These are phyloP conservation scores for Davidsoniella eucalypti DNA, from an alignment of 2,329 filamentous ascomycete genomes.

Conservation along the genomic window DNA sequence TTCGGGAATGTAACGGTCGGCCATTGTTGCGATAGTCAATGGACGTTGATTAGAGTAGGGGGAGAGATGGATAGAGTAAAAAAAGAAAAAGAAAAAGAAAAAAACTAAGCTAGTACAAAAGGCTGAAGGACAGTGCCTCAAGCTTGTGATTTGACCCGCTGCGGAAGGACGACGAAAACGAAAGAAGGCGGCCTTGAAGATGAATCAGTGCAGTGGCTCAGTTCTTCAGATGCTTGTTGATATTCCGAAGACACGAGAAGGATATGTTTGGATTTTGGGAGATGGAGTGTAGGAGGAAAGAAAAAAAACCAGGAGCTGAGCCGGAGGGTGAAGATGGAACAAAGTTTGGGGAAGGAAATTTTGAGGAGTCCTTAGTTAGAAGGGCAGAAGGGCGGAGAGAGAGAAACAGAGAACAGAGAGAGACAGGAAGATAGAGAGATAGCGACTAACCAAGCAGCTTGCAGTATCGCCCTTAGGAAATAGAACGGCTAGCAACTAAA, in stretches of 20 bases:
- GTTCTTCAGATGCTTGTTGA: neutral
- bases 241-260: too few species aligned
- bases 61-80: neutral
- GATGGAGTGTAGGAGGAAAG: conserved; percentile 2
- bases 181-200: neutral
- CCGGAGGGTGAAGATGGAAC: neutral
- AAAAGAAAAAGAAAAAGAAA: neutral
- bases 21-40: conserved; percentile 47
- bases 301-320: conserved; percentile 2
- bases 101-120: conserved; percentile 1
- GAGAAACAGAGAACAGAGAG: conserved; percentile 13
- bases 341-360: conserved; percentile 11
- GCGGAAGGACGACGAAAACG: neutral
- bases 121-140: neutral
- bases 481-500: too few species aligned
- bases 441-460: conserved; percentile 12
- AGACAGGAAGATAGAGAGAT: conserved; percentile 11
- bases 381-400: conserved; percentile 11
- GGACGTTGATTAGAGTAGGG: conserved; percentile 15
- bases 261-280: neutral
- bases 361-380: conserved; percentile 3
- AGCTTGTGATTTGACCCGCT: neutral
- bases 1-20: conserved; percentile 98
- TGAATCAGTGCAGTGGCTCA: neutral
- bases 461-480: neutral